Evolutionary conservation across 2,329 filamentous ascomycete genomes (phyloP).

Genomic region (Fusarium guadeloupense): DNA sequence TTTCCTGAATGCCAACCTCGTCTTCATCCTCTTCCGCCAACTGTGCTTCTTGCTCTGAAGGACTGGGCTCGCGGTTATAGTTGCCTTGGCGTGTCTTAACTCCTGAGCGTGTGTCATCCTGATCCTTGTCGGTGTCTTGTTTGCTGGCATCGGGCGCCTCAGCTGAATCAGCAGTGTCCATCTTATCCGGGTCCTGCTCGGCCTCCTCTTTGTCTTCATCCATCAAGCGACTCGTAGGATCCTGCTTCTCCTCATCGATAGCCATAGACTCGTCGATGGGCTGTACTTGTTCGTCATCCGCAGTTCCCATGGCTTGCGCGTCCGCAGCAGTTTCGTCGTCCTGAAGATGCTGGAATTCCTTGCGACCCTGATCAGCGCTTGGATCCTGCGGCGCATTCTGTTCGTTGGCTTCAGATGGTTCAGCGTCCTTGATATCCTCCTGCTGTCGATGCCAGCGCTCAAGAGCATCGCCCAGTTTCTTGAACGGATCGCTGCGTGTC

Average conservation of each 20-base stretch:
- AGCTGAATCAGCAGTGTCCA: slow-evolving; percentile 51
- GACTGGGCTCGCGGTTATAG: slow-evolving; percentile 61
- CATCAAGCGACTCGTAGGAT: slow-evolving; percentile 57
- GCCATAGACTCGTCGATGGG: slow-evolving; percentile 90
- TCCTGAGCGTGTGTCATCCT: slow-evolving; percentile 66
- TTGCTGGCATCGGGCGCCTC: slow-evolving; percentile 53
- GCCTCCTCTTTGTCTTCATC: slow-evolving; percentile 64
- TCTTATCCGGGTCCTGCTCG: slow-evolving; percentile 56
- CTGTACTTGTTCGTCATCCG: slow-evolving; percentile 85
- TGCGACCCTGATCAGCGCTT: slow-evolving; percentile 68
- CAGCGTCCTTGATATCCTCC: slow-evolving; percentile 75
- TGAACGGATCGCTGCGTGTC: slow-evolving; percentile 76
- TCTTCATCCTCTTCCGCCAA: slow-evolving; percentile 60
- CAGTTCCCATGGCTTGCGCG: slow-evolving; percentile 88
- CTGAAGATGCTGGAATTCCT: slow-evolving; percentile 93
- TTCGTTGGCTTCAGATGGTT: slow-evolving; percentile 52
- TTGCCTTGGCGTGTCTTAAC: slow-evolving; percentile 69
- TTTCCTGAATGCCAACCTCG: slow-evolving; percentile 59
- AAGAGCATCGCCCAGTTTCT: slow-evolving; percentile 91
- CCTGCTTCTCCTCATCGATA: slow-evolving; percentile 74
- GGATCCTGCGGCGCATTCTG: slow-evolving; percentile 57
- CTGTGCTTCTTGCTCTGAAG: slow-evolving; percentile 55
- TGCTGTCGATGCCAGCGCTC: slow-evolving; percentile 94
- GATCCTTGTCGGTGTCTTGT: slow-evolving; percentile 55
- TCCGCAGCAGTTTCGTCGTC: slow-evolving; percentile 85